A percentile compares a stretch with the other conserved stretches of the same genome.
Evolutionary conservation across 78 protist species (phyloP).

Genomic region (Speleostelium caveatum): DNA sequence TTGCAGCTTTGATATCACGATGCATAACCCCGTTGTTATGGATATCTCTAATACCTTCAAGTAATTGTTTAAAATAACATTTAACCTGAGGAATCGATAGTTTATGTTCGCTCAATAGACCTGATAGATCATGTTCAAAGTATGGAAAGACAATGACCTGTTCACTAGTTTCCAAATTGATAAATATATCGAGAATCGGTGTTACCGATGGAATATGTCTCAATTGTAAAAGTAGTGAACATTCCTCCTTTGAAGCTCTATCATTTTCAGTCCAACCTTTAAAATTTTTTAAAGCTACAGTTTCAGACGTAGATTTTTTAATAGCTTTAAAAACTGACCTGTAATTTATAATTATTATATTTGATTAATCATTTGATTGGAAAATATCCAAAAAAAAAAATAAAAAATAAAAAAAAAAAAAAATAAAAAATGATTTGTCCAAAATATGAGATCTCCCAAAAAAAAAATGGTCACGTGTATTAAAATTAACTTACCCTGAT

Average conservation of each 20-base stretch:
- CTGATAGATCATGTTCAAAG: conserved; percentile 74
- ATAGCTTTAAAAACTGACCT: conserved; percentile 74
- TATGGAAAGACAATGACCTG: conserved; percentile 65
- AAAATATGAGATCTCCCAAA: neutral
- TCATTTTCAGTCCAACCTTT: conserved; percentile 52
- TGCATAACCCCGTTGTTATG: conserved; percentile 78
- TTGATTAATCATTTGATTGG: neutral
- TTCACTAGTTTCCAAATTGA: conserved; percentile 39
- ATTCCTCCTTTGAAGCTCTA: conserved; percentile 64
- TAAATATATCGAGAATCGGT: conserved; percentile 44
- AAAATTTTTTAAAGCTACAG: conserved; percentile 64
- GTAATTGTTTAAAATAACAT: conserved; percentile 59
- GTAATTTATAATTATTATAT: neutral
- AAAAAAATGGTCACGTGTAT: neutral
- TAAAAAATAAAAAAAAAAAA: neutral
- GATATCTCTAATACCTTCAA: conserved; percentile 60
- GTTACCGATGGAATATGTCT: conserved; percentile 70
- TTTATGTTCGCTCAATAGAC: conserved; percentile 59
- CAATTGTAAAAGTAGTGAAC: conserved; percentile 34
- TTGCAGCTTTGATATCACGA: conserved; percentile 83
- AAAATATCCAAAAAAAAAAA: neutral
- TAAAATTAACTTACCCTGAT: conserved; percentile 61
- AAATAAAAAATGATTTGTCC: neutral
- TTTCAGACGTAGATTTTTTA: conserved; percentile 55
- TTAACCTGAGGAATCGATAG: conserved; percentile 66